Evolutionary conservation across 306 rosid species (phyloP), one percentile per base, ranked within the genome.

Genomic region (Betula pendula): DNA sequence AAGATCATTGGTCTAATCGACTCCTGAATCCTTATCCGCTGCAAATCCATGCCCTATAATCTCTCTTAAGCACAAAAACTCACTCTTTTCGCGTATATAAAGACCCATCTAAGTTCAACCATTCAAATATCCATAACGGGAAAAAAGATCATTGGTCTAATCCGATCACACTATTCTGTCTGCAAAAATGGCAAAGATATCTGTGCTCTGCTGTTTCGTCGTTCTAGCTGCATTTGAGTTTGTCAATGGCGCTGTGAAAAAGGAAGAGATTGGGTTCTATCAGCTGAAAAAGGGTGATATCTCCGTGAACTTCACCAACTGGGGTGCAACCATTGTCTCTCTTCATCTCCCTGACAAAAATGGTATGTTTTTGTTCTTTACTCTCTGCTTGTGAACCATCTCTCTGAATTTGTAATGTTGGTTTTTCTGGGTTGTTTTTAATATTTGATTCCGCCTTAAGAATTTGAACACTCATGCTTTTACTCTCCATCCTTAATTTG

Each of bases 241-340:
- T 35, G 82, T 53, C 31, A 58, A 72, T 75, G 89, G 66, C 70
- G 77, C 75, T 53, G 24, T 59, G 19, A 40, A 72, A 16, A 71
- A 79, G 38, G 66, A 42, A 50, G 47, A 59, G 50, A 58, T 85
- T 72, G 84, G 75, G 27, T 38, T 81, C 4, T 89, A 49, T 74
- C 88, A 81, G 65, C 87, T 87, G 45, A 87, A 73, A 50, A 85
- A 66, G 77, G 88, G 86, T n/a, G 75, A 80, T 31, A 13, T 85
- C 25, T 81, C 84, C 1, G 55, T 85, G 65, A 89, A 87, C 42
- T 72, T 89, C 83, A n/a, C 91, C 71, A 89, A 89, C 76, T 87
- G 86, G 91, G 93, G 93, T 35, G 93, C 93, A 22, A 24, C 89
- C 33, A 79, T 87, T 50, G 62, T 83, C 44, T 87, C 91, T 19